Conservation (phyloP, 306 rosid species). For the Dalbergia cultrata region DNA sequence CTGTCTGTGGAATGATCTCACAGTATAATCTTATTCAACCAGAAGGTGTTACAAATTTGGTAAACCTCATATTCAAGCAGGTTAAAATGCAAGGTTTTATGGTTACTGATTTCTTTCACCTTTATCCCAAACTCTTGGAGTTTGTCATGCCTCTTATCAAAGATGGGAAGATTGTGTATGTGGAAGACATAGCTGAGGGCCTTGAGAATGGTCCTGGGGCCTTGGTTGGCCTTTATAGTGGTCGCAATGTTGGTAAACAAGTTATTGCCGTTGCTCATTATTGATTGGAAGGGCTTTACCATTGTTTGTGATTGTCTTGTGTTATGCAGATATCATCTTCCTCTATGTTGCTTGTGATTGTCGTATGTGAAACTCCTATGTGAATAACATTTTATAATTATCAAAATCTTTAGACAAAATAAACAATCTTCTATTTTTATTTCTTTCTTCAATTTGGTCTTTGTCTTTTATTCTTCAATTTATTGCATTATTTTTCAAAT, state of each 20-base stretch:
- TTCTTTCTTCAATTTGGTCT: too few species aligned
- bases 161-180: conserved; percentile 49
- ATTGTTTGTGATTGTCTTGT: not conserved
- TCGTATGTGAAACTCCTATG: too few species aligned
- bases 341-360: not conserved
- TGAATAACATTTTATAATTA: too few species aligned
- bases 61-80: conserved; percentile 34
- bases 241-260: conserved; percentile 51
- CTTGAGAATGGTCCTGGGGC: conserved; percentile 52
- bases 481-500: too few species aligned
- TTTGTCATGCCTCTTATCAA: conserved; percentile 39
- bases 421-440: too few species aligned
- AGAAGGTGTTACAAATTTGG: conserved; percentile 50
- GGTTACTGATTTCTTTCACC: conserved; percentile 32
- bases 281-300: not conserved
- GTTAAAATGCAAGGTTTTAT: conserved; percentile 37
- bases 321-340: too few species aligned
- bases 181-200: conserved; percentile 46
- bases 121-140: conserved; percentile 49
- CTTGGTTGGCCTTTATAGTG: conserved; percentile 44
- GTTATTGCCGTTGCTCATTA: conserved; percentile 40
- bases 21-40: conserved; percentile 48
- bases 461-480: too few species aligned
- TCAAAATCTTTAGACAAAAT: too few species aligned
- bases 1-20: conserved; percentile 52